Evolutionary conservation across 805 yeast species (phyloP), one percentile per base, ranked within the genome.

Genomic region (Wickerhamiella qilinensis): DNA sequence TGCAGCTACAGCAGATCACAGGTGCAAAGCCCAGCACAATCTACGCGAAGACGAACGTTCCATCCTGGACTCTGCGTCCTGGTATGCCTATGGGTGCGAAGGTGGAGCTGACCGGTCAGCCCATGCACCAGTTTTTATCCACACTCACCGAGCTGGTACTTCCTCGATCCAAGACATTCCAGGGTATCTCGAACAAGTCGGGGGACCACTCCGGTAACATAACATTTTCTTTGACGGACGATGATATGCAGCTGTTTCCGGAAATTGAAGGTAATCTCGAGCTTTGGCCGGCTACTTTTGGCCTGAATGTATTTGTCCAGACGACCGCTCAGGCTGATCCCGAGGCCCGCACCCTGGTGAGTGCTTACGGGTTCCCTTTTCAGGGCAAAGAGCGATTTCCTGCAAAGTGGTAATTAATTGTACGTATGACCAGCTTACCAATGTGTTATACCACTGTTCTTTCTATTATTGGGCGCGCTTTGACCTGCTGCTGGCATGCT

Each of bases 21-120:
- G 94, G 94, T 44, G 74, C 69, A 44, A 82, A 84, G 57, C 85
- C 96, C 29, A 63, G 66, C 43, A 69, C 78, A 19, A 63, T 84
- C 15, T 80, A 65, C 54, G 78, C 93, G 31, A 79, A 73, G 53
- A 68, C 82, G 8, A 84, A 84, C 59, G 81, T 83, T 25, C 78
- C 86, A 38, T 69, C 73, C 34, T 86, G 94, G 94, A 75, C 76
- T 48, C 68, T 86, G 39, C 75, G 96, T 58, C 75, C 75, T 36
- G 94, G 95, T 30, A 77, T 74, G 67, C 77, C 77, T 37, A 80
- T 93, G 73, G 99, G 98, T 38, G 94, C 93, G 39, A 80, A 81
- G 53, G 77, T 77, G 12, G 72, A 69, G 42, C 63, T 93, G 39
- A 65, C 65, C 24, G 98, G 96, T 34, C 69, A 76, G 47, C 79